Evolutionary conservation across 495 filamentous ascomycete genomes (phyloP).

Genomic region (Tuber microsphaerosporum): DNA sequence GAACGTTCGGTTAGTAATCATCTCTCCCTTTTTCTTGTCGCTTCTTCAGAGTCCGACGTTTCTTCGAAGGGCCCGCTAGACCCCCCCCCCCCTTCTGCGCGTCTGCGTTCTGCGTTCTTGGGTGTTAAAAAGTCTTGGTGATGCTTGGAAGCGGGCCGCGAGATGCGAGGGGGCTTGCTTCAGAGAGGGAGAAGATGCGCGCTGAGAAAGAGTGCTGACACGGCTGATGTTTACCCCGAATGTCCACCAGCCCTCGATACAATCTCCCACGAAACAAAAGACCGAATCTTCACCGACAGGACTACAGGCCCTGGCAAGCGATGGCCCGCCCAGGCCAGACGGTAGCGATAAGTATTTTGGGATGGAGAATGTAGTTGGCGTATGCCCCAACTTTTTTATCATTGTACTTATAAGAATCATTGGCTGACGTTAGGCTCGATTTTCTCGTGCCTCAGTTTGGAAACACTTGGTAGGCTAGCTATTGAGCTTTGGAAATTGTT

Average conservation of each 20-base stretch:
- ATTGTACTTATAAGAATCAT: constrained; percentile 9
- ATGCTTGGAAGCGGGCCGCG: constrained; percentile 22
- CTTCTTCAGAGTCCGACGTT: constrained; percentile 4
- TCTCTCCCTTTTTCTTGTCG: constrained; percentile 8
- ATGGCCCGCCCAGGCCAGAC: constrained; percentile 49
- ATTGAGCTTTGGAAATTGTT: constrained; percentile 5
- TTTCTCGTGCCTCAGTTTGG: constrained; percentile 59
- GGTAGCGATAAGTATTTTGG: constrained; percentile 98
- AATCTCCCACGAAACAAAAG: constrained; percentile 36
- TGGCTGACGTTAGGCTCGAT: constrained; percentile 32
- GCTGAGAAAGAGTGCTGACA: constrained; percentile 34
- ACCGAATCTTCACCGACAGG: constrained; percentile 30
- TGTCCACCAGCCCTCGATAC: constrained; percentile 23
- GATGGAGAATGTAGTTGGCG: constrained; percentile 75
- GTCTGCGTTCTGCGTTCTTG: constrained; percentile 15
- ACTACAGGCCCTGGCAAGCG: constrained; percentile 28
- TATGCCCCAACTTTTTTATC: constrained; percentile 18
- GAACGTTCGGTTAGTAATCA: constrained; percentile 36
- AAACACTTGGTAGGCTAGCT: constrained; percentile 74
- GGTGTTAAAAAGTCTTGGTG: constrained; percentile 24
- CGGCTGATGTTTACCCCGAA: constrained; percentile 25
- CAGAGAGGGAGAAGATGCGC: constrained; percentile 18
- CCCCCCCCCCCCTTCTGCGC: constrained; percentile 6
- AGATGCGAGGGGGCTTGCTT: constrained; percentile 29
- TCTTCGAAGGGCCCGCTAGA: constrained; percentile 10